Evolutionary conservation across 257 asterid species (phyloP), one percentile per base, ranked within the genome.

Genomic region (Datura wrightii): DNA sequence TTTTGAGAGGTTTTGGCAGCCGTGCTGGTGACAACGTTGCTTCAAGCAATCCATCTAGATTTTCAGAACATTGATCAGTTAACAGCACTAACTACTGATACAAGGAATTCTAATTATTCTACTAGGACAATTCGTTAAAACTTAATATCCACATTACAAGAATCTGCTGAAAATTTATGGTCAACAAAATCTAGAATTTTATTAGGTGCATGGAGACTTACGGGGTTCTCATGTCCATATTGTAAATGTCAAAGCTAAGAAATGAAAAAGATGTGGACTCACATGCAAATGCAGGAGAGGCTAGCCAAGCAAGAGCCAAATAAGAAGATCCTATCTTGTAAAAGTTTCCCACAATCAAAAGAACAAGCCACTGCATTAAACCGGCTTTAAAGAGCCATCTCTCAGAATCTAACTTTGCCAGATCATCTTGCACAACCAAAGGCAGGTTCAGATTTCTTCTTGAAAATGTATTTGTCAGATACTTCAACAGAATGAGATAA

Each of bases 351-450:
- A 89, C 89, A 42, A 86, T 86, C 87, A 96, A 85, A 58, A 96
- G 90, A 65, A 92, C 67, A 85, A 96, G 90, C 98, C 98, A 97
- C 84, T 97, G 99, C 81, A 93, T 70, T 56, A 92, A 83, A 86
- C 99, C 99, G 37, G 94, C 90, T 90, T 97, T 97, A 87, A 55
- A 95, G 62, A 97, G 86, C 99, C 99, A 95, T 90, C 99, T 92
- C 91, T 97, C 99, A 4, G 99, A 94, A 85, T 95, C 98, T 87
- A 97, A 91, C 90, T 93, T 91, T 71, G 98, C 97, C 90, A 92
- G 82, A 69, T 86, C 90, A 46, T 89, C 89, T 79, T 80, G 90
- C 79, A 83, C 84, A 85, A 84, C 85, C 44, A 88, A 89, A 79
- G 98, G 88, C 41, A 95, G 85, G 76, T 88, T 89, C 70, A 82